Evolutionary conservation across 208 protist species (phyloP).

Genomic region (Porcisia deanei): DNA sequence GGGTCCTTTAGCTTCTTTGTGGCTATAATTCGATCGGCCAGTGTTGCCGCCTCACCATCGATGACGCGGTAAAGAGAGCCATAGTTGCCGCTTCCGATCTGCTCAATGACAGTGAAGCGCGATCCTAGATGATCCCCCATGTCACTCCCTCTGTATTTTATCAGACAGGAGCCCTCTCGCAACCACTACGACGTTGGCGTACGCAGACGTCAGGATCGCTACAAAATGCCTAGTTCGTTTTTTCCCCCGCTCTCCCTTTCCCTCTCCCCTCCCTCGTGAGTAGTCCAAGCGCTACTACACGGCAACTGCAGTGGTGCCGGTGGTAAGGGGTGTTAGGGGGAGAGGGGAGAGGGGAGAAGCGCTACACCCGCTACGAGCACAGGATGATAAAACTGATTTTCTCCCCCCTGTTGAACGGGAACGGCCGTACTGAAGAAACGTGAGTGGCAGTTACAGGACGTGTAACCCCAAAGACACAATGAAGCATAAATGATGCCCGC

Average conservation of each 20-base stretch:
- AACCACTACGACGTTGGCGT: neutral
- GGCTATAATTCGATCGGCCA: conserved; percentile 25
- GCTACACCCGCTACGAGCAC: too few species aligned
- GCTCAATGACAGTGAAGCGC: conserved; percentile 36
- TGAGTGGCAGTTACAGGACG: neutral
- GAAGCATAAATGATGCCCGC: neutral
- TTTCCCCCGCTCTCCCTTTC: too few species aligned
- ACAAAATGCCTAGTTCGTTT: neutral
- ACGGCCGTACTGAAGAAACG: too few species aligned
- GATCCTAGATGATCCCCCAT: conserved; percentile 20
- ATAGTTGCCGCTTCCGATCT: conserved; percentile 41
- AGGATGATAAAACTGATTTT: too few species aligned
- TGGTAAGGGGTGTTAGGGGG: neutral
- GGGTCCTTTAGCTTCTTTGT: conserved; percentile 39
- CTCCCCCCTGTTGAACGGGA: too few species aligned
- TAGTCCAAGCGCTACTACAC: neutral
- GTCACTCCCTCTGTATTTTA: neutral
- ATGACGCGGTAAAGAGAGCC: conserved; percentile 41
- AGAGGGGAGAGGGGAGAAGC: too few species aligned
- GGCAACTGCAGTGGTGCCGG: neutral
- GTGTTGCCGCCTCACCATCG: conserved; percentile 24
- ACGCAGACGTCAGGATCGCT: neutral
- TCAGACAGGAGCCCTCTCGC: neutral
- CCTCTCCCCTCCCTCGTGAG: neutral
- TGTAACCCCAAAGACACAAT: neutral